Evolutionary conservation across 1,139 yeast species (phyloP).

Genomic region (Lodderomyces parapsilosis): DNA sequence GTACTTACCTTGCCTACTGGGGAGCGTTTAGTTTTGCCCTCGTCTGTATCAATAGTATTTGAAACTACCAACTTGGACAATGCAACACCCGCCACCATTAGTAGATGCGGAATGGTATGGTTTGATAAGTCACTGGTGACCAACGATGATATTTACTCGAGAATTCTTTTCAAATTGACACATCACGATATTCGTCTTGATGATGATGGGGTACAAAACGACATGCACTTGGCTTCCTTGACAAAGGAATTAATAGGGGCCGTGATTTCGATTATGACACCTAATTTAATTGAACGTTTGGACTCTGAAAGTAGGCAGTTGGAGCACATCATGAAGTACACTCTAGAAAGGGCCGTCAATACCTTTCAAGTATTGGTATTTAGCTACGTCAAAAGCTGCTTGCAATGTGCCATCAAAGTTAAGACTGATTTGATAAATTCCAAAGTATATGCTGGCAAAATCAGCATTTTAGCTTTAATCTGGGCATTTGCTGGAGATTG

Average conservation of each 20-base stretch:
- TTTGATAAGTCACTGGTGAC: constrained; percentile 38
- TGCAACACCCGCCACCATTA: constrained; percentile 89
- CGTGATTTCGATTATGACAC: not conserved
- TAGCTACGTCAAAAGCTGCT: not conserved
- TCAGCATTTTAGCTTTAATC: constrained; percentile 43
- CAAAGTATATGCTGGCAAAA: constrained; percentile 33
- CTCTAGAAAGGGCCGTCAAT: constrained; percentile 35
- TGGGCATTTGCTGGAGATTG: constrained; percentile 79
- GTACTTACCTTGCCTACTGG: constrained; percentile 85
- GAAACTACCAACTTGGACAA: constrained; percentile 67
- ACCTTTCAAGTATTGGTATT: constrained; percentile 33
- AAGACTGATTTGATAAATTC: constrained; percentile 11
- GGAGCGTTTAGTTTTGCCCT: constrained; percentile 71
- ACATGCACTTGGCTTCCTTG: not conserved
- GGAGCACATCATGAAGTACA: constrained; percentile 57
- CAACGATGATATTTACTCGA: not conserved
- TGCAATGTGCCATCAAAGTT: not conserved
- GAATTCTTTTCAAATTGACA: not conserved
- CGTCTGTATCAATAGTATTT: constrained; percentile 64
- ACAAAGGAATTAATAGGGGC: not conserved
- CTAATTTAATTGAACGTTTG: not conserved
- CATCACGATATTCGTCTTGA: not conserved
- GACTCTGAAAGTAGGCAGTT: constrained; percentile 18
- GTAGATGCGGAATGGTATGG: constrained; percentile 92
- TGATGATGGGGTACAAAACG: not conserved